Base-by-base conservation (phyloP, 345 rosid genomes). In the Cardamine resedifolia region DNA sequence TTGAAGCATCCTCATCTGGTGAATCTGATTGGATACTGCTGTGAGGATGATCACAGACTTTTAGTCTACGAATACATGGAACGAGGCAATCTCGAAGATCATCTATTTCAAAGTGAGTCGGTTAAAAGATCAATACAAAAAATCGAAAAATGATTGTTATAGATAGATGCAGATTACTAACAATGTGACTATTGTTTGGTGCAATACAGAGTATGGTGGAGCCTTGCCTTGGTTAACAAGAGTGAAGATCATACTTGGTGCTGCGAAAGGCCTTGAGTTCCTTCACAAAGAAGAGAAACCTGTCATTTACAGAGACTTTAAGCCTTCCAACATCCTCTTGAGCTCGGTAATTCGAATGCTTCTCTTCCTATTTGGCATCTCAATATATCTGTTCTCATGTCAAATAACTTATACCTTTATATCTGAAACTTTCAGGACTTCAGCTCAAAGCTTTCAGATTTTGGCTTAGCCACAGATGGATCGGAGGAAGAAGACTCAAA, bases 241-340 rank as follows among this genome's bases (percentile, higher is more conserved):
- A 84, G 88, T 92, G 88, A 92, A 86, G 78, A 88, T 92, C 36
- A 90, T 87, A 3, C 53, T 88, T 16, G 95, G 87, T 77, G 96
- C 96, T n/a, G 98, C 96, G 0, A 85, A 85, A 68, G 96, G 98
- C 23, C 77, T 92, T 14, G 96, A 84, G 51, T 90, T 92, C 59
- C 90, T 92, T 36, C 98, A 92, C 66, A 87, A 81, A 77, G 78
- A 73, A 44, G 85, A 85, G 43, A 87, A 82, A 66, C 98, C 95
- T 5, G 92, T 92, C 36, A 92, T 90, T 31, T 90, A 78, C 80
- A 70, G 96, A 23, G 98, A 92, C 73, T 90, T 90, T 47, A 92
- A 92, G 61, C 73, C 98, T 71, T 90, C 96, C 0, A 90, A 92
- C 66, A 82, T 92, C 66, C 77, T 90, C 72, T 41, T 92, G 58